phyloP scores from a whole-genome alignment of 2,329 filamentous ascomycete species.

The Exophiala xenobiotica region DNA sequence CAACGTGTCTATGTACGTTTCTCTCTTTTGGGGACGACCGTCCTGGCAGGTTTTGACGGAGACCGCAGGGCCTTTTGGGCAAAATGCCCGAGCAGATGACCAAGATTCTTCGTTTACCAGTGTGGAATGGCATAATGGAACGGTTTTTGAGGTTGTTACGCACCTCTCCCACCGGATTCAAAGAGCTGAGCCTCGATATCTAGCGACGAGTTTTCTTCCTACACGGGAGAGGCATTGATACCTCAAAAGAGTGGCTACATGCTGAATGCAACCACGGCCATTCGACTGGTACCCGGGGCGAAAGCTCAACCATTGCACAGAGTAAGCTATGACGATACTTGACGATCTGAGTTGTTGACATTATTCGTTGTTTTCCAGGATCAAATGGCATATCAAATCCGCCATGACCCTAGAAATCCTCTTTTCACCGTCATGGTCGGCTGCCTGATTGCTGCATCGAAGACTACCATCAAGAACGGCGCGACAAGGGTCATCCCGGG shows the following conservation, averaged over 20 bases:
- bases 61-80: not conserved
- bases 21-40: no score
- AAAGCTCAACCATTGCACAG: constrained; percentile 2
- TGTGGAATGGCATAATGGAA: not conserved
- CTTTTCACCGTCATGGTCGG: constrained; percentile 41
- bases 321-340: no score
- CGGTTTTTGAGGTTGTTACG: not conserved
- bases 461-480: constrained; percentile 32
- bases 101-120: not conserved
- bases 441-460: constrained; percentile 36
- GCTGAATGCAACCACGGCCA: not conserved
- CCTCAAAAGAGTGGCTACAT: constrained; percentile 4
- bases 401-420: constrained; percentile 36
- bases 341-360: no score
- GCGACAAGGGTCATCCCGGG: constrained; percentile 34
- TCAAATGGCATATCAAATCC: constrained; percentile 35
- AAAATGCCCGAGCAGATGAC: constrained; percentile 5
- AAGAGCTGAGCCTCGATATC: no score
- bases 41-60: not conserved
- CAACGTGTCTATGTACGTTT: constrained; percentile 4
- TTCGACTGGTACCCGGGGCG: not conserved
- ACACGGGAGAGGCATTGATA: not conserved
- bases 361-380: constrained; percentile 35
- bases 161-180: no score
- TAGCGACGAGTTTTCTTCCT: constrained; percentile 2